Evolutionary conservation across 441 rosid genomes (phyloP), one percentile per base, ranked within the genome.

Genomic region (Populus hybrid): DNA sequence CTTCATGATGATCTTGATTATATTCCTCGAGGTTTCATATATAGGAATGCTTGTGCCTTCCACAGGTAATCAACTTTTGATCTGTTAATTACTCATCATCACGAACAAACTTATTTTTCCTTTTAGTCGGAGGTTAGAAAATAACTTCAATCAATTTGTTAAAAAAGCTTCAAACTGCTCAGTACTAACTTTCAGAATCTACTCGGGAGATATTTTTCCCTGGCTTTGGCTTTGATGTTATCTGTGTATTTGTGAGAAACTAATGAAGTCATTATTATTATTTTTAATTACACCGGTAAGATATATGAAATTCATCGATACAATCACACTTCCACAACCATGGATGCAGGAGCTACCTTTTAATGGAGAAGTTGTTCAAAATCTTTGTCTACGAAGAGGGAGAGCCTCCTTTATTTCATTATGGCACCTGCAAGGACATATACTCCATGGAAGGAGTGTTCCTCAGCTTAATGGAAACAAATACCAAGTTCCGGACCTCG

Each of bases 301-400:
- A 38, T 38, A 40, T 10, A 32, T 40, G 3, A 10, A 40, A 10
- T 40, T 40, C 4, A 40, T 40, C 1, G 18, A 0, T 42, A 11
- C 16, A 42, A 42, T 42, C 54, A 12, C 16, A 12, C 18, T 42
- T 42, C 54, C 54, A 42, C 54, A 28, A 69, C 26, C 28, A 9
- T 12, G 57, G 26, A 10, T 65, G 30, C 81, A 87, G 90, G 84
- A 87, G 90, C 73, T 86, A 83, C 76, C 26, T 77, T 72, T 70
- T 83, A 42, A 86, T 89, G 90, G 89, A 85, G 75, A 86, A 73
- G 42, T 57, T 81, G 80, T 86, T 89, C 78, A 89, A 83, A 83
- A 77, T 89, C n/a, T 89, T 63, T 32, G 85, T 83, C 1, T 86
- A 89, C 23, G 81, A 79, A 85, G 88, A 89, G 68, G 90, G 90